phyloP scores from a whole-genome alignment of 345 rosid species.

The Isatis tinctoria region DNA sequence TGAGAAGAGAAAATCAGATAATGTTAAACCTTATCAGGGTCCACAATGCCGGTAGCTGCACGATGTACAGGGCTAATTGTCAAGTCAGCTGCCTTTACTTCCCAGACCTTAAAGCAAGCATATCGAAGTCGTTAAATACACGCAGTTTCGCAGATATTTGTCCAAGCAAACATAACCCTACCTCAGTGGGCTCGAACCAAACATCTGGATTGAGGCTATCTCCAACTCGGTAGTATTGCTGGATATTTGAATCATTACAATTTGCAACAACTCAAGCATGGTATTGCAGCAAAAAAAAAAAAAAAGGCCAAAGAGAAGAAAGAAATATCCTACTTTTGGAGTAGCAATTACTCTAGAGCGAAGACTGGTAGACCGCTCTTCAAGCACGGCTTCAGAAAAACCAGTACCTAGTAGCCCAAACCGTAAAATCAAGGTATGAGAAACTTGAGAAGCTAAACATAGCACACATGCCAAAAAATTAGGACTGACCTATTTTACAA shows the following conservation, averaged over 20 bases:
- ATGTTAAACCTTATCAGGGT: conserved; percentile 67
- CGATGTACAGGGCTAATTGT: conserved; percentile 89
- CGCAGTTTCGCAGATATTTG: not conserved
- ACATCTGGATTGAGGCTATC: conserved; percentile 78
- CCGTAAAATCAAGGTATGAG: not conserved
- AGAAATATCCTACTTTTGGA: conserved; percentile 62
- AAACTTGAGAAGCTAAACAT: not conserved
- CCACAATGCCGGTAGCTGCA: conserved; percentile 85
- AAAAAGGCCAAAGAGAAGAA: not conserved
- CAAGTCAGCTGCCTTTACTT: conserved; percentile 96
- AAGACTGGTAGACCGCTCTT: conserved; percentile 79
- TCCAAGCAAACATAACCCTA: conserved; percentile 24
- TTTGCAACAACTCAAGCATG: conserved; percentile 1
- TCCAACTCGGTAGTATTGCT: conserved; percentile 73
- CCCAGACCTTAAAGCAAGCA: conserved; percentile 70
- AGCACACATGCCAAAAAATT: not conserved
- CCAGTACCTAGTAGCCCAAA: conserved; percentile 63
- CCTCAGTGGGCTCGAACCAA: conserved; percentile 95
- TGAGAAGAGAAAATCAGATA: not conserved
- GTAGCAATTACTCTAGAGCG: conserved; percentile 66
- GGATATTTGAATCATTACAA: conserved; percentile 20
- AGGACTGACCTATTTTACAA: conserved; percentile 77
- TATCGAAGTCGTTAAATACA: not conserved
- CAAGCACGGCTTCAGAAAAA: conserved; percentile 78
- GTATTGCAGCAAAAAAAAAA: not conserved